Evolutionary conservation across 306 rosid genomes (phyloP), one percentile per base, ranked within the genome.

Genomic region (Castanospermum australe): DNA sequence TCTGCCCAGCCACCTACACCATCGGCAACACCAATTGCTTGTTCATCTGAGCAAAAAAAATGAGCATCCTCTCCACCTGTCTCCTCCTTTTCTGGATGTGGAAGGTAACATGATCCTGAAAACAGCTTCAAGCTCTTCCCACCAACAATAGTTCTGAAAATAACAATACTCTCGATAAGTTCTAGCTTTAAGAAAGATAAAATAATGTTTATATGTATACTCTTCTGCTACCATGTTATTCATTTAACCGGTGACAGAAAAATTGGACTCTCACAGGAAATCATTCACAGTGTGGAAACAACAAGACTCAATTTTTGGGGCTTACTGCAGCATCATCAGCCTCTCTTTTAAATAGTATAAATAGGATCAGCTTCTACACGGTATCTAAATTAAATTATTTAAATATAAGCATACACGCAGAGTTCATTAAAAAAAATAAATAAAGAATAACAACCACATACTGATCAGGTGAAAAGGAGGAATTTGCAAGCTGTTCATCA

Each of bases 1-100:
- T 92, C 97, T 24, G 98, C 97, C 98, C 98, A 94, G 57, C 98
- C 93, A 60, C 93, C 96, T 3, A 92, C 98, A 79, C 98, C 98
- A 70, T 90, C 98, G 5, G 98, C 98, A 67, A 94, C 94, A 32
- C 98, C 97, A 60, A 94, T 85, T 36, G 75, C 94, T 64, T 92
- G 93, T 86, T 86, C 89, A 35, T 92, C 96, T 47, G 41, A 20
- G 77, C 97, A 92, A 85, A 94, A 88, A 79, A 94, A 94, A 76
- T 92, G 96, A 81, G 97, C 96, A 84, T 94, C 98, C 84, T 94
- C 98, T 73, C 97, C 98, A 12, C 97, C 97, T 1, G 96, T 90
- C 73, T 71, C 90, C 81, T 85, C 97, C 88, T 94, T 92, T 48
- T 82, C 98, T 13, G 98, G 98, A 87, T 92, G 98, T 21, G 98